These are phyloP conservation scores for Epichloe gansuensis DNA, from an alignment of 2,329 filamentous ascomycete species.

Conservation along the genomic window DNA sequence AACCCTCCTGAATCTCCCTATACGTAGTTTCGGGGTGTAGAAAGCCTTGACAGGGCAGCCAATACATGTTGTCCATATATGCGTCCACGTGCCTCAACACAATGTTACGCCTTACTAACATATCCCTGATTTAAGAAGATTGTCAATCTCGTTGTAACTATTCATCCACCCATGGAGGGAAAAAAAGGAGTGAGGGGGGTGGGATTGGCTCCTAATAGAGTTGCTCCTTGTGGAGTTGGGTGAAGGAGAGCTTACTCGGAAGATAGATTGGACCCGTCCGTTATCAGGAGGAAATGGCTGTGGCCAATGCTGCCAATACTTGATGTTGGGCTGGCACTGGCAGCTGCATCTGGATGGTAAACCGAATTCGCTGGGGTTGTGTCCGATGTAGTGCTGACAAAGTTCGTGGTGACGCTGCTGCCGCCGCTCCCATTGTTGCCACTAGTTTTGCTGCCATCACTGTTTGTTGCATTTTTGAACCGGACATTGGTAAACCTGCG, in stretches of 20 bases:
- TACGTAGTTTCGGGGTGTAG: constrained; percentile 24
- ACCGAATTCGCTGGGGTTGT: constrained; percentile 3
- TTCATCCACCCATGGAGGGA: too few relatives aligned
- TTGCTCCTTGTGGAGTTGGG: not conserved
- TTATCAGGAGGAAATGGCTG: constrained; percentile 11
- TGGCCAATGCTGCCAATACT: constrained; percentile 6
- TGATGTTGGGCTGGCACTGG: constrained; percentile 12
- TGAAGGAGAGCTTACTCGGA: constrained; percentile 16
- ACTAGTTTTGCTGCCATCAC: not conserved
- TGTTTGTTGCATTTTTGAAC: constrained; percentile 10
- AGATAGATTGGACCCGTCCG: constrained; percentile 14
- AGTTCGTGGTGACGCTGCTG: not conserved
- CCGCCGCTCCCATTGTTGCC: not conserved
- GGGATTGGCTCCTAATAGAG: not conserved
- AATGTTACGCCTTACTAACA: constrained; percentile 23
- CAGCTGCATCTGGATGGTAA: constrained; percentile 7
- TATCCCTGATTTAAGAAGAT: constrained; percentile 13
- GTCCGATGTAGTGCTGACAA: not conserved
- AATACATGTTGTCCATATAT: constrained; percentile 27
- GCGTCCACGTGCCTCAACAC: constrained; percentile 25
- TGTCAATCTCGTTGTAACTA: not conserved
- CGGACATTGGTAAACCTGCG: constrained; percentile 25
- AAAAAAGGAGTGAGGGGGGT: too few relatives aligned
- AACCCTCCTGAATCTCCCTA: constrained; percentile 23
- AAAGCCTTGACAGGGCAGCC: constrained; percentile 27